These are phyloP conservation scores for Phalaenopsis equestris DNA, from an alignment of 106 monocot genomes.

Conservation along the genomic window DNA sequence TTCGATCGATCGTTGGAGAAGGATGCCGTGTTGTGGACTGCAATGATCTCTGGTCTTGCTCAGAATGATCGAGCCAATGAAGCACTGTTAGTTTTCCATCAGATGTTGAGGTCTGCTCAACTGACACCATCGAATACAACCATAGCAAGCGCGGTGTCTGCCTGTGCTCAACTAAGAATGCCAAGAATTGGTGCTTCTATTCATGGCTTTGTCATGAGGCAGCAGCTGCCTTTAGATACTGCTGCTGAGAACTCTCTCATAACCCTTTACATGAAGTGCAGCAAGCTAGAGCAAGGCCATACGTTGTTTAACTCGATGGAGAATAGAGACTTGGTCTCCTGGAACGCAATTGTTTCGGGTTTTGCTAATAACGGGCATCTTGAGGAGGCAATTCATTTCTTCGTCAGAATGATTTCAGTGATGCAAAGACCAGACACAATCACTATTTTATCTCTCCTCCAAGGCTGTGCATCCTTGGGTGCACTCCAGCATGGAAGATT, in stretches of 20 bases:
- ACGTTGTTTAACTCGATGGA: constrained; percentile 35
- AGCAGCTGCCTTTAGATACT: constrained; percentile 19
- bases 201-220: constrained; percentile 52
- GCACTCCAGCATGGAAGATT: constrained; percentile 37
- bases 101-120: constrained; percentile 26
- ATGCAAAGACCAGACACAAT: constrained; percentile 36
- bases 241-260: constrained; percentile 48
- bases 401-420: constrained; percentile 26
- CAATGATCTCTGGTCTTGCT: constrained; percentile 60
- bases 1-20: constrained; percentile 24
- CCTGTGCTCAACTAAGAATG: constrained; percentile 39
- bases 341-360: constrained; percentile 58
- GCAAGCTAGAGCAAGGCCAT: constrained; percentile 13
- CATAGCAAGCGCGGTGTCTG: constrained; percentile 44
- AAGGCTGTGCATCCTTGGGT: constrained; percentile 46
- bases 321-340: constrained; percentile 49
- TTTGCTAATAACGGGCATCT: constrained; percentile 41
- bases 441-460: constrained; percentile 45
- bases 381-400: constrained; percentile 25
- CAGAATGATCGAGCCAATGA: constrained; percentile 40
- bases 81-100: constrained; percentile 37
- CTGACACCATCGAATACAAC: constrained; percentile 24
- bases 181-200: constrained; percentile 37
- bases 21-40: constrained; percentile 50
- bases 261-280: constrained; percentile 60